Conservation (phyloP, 129 eudicot genomes). For the Mikania micrantha region DNA sequence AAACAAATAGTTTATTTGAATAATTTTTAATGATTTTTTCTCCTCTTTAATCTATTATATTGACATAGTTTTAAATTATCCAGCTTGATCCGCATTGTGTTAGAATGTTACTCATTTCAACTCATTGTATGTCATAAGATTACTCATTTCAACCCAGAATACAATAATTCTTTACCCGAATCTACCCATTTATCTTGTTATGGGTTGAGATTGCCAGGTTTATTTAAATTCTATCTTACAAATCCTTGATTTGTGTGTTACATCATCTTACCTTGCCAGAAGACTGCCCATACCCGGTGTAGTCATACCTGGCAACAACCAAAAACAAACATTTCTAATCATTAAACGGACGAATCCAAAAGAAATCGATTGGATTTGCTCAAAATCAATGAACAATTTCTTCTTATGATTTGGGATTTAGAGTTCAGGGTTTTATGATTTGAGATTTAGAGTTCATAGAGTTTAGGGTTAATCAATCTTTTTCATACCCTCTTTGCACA, state of each 20-base stretch:
- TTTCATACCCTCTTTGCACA: background rate
- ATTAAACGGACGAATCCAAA: background rate
- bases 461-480: background rate
- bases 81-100: no score
- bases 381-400: background rate
- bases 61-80: no score
- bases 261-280: slow-evolving; percentile 67
- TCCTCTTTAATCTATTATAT: no score
- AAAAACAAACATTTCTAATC: slow-evolving; percentile 8
- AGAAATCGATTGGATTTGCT: background rate
- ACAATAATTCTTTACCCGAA: no score
- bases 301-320: slow-evolving; percentile 70
- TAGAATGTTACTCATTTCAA: no score
- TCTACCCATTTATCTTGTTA: no score
- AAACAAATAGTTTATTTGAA: no score
- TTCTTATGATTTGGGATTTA: background rate
- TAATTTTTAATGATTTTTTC: no score
- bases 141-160: no score
- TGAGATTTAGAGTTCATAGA: background rate
- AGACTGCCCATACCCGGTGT: slow-evolving; percentile 87
- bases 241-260: background rate
- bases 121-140: no score
- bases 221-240: no score
- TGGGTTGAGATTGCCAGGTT: no score
- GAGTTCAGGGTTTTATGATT: background rate